These are phyloP conservation scores for Rachicladosporium sp. DNA, from an alignment of 2,329 filamentous ascomycete genomes.

Conservation along the genomic window DNA sequence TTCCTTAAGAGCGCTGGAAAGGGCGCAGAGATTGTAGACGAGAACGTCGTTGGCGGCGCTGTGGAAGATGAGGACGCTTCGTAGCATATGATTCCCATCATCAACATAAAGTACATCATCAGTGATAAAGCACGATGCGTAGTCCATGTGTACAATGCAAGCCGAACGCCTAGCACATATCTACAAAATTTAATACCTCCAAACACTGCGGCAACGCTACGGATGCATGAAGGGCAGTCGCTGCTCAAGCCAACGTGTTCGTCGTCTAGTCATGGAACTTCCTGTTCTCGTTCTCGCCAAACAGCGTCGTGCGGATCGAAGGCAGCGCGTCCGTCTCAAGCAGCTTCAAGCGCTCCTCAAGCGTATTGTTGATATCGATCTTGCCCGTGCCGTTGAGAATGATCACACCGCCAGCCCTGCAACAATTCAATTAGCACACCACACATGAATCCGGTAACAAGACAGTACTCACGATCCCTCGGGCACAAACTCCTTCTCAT, in stretches of 20 bases:
- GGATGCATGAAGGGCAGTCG: too few species aligned
- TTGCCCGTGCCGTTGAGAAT: conserved; percentile 77
- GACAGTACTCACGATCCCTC: conserved; percentile 62
- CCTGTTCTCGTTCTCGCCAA: conserved; percentile 89
- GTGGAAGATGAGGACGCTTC: neutral
- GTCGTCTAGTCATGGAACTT: conserved; percentile 72
- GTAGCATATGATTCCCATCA: too few species aligned
- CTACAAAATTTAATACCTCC: too few species aligned
- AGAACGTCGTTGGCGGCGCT: neutral
- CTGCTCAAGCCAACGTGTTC: neutral
- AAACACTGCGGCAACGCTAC: too few species aligned
- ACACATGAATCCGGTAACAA: too few species aligned
- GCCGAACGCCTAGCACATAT: too few species aligned
- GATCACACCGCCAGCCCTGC: conserved; percentile 68
- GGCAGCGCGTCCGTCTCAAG: conserved; percentile 78
- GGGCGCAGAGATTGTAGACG: neutral
- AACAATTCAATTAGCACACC: neutral
- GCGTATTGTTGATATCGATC: conserved; percentile 98
- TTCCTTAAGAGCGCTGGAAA: conserved; percentile 13
- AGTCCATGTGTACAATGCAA: too few species aligned
- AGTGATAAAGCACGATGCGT: too few species aligned
- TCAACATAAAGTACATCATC: too few species aligned
- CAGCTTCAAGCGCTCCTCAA: conserved; percentile 78
- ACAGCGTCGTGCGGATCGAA: conserved; percentile 70
- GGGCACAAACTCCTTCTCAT: conserved; percentile 67